Evolutionary conservation across 495 filamentous ascomycete genomes (phyloP), one percentile per base, ranked within the genome.

Genomic region (Penicillium bovifimosum): DNA sequence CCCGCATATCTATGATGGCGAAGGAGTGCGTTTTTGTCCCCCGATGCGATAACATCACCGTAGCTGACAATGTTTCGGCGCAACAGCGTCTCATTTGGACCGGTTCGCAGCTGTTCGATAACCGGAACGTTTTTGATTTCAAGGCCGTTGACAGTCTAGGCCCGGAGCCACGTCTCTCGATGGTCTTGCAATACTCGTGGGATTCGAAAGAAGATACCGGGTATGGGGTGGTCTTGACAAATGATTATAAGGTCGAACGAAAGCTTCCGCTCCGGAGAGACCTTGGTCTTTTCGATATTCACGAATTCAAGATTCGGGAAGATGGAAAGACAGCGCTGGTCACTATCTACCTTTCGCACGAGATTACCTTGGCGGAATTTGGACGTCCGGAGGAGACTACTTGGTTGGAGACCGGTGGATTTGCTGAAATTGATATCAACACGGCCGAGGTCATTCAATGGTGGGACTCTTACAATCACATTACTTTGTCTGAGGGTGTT

Each of bases 231-330:
- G 60, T 73, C 26, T 24, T 71, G 47, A 51, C 59, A 9, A 56
- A 64, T 7, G 40, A 61, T 11, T 73, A 70, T 47, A 50, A 65
- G 18, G 52, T 74, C 26, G 53, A 69, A 35, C 48, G 66, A 20
- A 63, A 68, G 35, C 63, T 74, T 20, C 54, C 61, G 5, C 47
- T 71, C 26, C 63, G 70, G 18, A 34, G 59, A 9, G 65, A 71
- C 34, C 52, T 71, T 7, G 65, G 64, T 4, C 34, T 46, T 4
- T 70, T 72, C 48, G 67, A 73, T 36, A 75, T 75, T 32, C 76
- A 79, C 48, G 76, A 79, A 45, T 76, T 76, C 50, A 71, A 69
- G 6, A 47, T 73, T n/a, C 66, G 64, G 41, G 45, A 66, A 5
- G 67, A 62, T 35, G 68, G 70, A 6, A 52, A 66, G 41, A 56